Evolutionary conservation across 2,329 filamentous ascomycete genomes (phyloP), one percentile per base, ranked within the genome.

Genomic region (Monosporascus sp.): DNA sequence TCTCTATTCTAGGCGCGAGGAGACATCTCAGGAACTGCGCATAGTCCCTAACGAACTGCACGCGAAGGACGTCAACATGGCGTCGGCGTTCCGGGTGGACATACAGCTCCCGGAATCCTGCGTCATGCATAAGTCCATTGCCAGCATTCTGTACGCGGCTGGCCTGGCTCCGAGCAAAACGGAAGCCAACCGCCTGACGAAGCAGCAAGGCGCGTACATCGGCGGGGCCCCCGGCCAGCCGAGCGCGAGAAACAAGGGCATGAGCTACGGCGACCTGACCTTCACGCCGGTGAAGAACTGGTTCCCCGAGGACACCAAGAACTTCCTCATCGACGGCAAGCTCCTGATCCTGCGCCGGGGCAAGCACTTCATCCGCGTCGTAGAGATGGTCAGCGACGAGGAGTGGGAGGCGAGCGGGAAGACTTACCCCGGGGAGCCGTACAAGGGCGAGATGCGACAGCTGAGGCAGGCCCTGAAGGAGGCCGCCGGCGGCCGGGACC

Each of bases 211-310:
- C 20, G 79, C 81, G 3, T 88, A 88, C 61, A 76, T 89, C 52
- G 83, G 78, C 49, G 81, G 76, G 1, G 63, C 75, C 43, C 76
- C 80, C 58, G 71, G 70, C 27, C 64, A 66, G 43, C 37, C 43
- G 2, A 58, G 62, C 3, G 50, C 60, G 37, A 38, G 56, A 14
- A 70, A 70, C 48, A 55, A 58, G 52, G 60, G 55, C 37, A 63
- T 83, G 69, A 62, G 67, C 37, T 68, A 74, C 0, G 78, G 74
- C 17, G 76, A 77, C 52, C 64, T 90, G 25, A 73, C 77, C 25
- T 91, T 84, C 74, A 80, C 77, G 8, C 77, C 79, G 2, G 78
- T 89, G 55, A 82, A 83, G 64, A 69, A 77, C 22, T 84, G 82
- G 77, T 79, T 74, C 59, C 72, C 76, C 0, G 69, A 75, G 24